Percentiles rank a stretch among this genome's conserved stretches.
Evolutionary conservation across 495 filamentous ascomycete genomes (phyloP).

Genomic region (Neurospora sp.): DNA sequence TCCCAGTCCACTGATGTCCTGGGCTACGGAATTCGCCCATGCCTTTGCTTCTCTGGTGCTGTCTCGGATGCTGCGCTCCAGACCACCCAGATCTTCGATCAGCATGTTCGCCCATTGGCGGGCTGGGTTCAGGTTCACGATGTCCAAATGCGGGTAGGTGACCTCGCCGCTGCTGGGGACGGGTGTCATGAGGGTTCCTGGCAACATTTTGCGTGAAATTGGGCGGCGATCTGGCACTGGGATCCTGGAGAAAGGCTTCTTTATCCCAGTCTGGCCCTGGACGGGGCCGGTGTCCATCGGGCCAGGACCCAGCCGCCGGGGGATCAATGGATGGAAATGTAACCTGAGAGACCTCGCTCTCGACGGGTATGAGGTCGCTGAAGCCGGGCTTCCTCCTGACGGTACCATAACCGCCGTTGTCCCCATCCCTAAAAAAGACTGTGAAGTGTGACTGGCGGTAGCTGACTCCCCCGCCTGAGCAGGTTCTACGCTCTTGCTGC

Average conservation of each 20-base stretch:
- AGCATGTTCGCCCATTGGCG: constrained; percentile 10
- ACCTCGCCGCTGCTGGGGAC: constrained; percentile 1
- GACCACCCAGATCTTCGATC: constrained; percentile 10
- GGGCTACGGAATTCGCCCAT: constrained; percentile 1
- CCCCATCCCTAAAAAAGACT: constrained; percentile 28
- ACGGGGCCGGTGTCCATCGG: neutral
- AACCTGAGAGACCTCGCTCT: constrained; percentile 7
- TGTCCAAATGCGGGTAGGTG: constrained; percentile 1
- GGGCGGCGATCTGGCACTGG: neutral
- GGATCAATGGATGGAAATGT: constrained; percentile 6
- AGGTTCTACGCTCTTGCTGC: neutral
- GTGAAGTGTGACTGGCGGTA: constrained; percentile 1
- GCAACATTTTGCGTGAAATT: neutral
- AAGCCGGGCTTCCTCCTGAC: constrained; percentile 6
- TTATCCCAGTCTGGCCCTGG: neutral
- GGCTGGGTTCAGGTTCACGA: constrained; percentile 10
- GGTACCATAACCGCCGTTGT: constrained; percentile 2
- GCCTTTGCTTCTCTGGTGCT: constrained; percentile 2
- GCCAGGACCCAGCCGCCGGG: constrained; percentile 1
- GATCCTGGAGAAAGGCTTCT: neutral
- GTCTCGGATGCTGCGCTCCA: constrained; percentile 4
- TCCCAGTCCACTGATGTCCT: neutral
- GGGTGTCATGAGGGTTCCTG: neutral
- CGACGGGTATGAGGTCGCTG: constrained; percentile 24
- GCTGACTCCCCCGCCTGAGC: constrained; percentile 2